Conservation (phyloP, 768 basidiomycete species). For the Imleria badia region DNA sequence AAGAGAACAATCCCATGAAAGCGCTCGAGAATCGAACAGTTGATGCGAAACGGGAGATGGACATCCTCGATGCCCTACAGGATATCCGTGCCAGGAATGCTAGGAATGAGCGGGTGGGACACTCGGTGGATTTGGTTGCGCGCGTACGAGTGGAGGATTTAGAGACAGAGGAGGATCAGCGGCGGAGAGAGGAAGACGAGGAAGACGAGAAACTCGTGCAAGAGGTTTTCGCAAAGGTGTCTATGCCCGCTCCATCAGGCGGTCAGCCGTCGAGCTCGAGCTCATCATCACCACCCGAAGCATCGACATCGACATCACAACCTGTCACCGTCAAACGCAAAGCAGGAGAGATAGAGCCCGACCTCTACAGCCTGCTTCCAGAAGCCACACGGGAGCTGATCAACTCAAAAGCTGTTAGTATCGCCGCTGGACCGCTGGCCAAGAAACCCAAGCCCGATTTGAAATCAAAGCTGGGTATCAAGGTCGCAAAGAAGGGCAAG, state of each 20-base stretch:
- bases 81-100: slow-evolving; percentile 88
- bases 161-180: slow-evolving; percentile 75
- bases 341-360: slow-evolving; percentile 76
- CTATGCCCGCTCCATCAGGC: slow-evolving; percentile 32
- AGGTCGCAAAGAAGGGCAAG: slow-evolving; percentile 56
- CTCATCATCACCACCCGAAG: slow-evolving; percentile 17
- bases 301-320: slow-evolving; percentile 19
- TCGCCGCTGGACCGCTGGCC: slow-evolving; percentile 32
- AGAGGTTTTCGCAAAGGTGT: slow-evolving; percentile 80
- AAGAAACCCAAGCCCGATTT: slow-evolving; percentile 66
- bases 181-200: slow-evolving; percentile 70
- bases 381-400: slow-evolving; percentile 64
- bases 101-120: slow-evolving; percentile 82
- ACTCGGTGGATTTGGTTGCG: slow-evolving; percentile 66
- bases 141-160: slow-evolving; percentile 65
- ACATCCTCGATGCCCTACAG: slow-evolving; percentile 92
- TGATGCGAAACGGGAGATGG: slow-evolving; percentile 97
- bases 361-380: slow-evolving; percentile 64
- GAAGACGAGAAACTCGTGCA: slow-evolving; percentile 92
- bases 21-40: slow-evolving; percentile 89
- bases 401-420: slow-evolving; percentile 42
- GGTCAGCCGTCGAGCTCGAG: slow-evolving; percentile 25
- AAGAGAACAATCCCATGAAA: slow-evolving; percentile 97
- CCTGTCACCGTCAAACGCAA: slow-evolving; percentile 83
- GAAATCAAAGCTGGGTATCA: slow-evolving; percentile 72